Evolutionary conservation across 2,329 filamentous ascomycete genomes (phyloP), one percentile per base, ranked within the genome.

Genomic region (Saccharata proteae): DNA sequence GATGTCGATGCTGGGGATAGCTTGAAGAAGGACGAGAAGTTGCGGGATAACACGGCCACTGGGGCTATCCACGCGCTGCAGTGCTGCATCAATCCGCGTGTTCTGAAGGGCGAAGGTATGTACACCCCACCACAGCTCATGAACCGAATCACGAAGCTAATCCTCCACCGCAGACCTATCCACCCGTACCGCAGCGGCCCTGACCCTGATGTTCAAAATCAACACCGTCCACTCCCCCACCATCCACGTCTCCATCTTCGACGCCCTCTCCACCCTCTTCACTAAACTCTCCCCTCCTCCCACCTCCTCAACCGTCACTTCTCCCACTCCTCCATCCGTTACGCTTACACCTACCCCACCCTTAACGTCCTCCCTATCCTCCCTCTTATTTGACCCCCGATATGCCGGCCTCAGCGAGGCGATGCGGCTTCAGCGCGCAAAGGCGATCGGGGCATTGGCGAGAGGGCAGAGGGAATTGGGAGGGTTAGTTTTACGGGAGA

Each of bases 1-100:
- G 48, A 52, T 29, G 42, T 52, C 7, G 49, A 52, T 40, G 49
- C 39, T 3, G 45, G 44, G 4, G 43, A 50, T n/a, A 38, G 29
- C 10, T 25, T 35, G 27, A n/a, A 43, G 34, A 46, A 45, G 24
- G 42, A 47, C 34, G 36, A 32, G 8, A 42, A 42, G 22, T 16
- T 47, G 42, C 38, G 42, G 17, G 44, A 47, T 15, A 46, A 46
- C 11, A 48, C 45, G 2, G 42, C 48, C 16, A 39, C 41, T 9
- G 36, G 43, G 6, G 40, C 40, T 32, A 37, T 52, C 10, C 32
- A 40, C 14, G 35, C 41, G 10, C 40, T 50, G 3, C 35, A 42
- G 8, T 28, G 32, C 14, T 38, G 40, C 5, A 42, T 44, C 13
- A 45, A 47, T 26, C 37, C 45, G 1, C 23, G 16, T 17, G n/a